A percentile compares a stretch with the other conserved stretches of the same genome.
phyloP scores from a whole-genome alignment of 2,329 filamentous ascomycete species.

The Lasiodiplodia theobromae region DNA sequence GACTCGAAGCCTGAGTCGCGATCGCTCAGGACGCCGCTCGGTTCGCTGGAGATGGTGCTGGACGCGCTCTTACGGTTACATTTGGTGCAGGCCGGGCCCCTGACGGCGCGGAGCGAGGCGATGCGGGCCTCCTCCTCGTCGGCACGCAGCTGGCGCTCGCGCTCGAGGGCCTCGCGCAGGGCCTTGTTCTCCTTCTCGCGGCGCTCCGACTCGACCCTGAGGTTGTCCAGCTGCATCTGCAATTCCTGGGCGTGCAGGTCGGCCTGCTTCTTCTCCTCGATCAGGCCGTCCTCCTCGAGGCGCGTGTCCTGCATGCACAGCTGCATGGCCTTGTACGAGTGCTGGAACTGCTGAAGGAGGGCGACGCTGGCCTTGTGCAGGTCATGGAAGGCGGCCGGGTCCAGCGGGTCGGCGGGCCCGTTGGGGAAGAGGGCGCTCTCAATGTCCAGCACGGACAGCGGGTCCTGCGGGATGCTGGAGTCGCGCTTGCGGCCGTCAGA shows the following conservation, averaged over 20 bases:
- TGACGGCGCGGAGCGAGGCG: constrained; percentile 34
- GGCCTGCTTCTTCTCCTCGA: constrained; percentile 68
- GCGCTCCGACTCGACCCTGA: constrained; percentile 60
- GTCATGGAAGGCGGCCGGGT: constrained; percentile 63
- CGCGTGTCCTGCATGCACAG: constrained; percentile 56
- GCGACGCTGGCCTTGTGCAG: constrained; percentile 64
- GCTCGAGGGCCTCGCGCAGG: constrained; percentile 44
- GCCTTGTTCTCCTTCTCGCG: constrained; percentile 62
- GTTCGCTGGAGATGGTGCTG: constrained; percentile 43
- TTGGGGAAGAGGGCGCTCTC: constrained; percentile 61
- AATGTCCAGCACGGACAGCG: constrained; percentile 63
- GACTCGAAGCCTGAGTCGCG: constrained; percentile 67
- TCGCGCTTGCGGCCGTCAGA: constrained; percentile 36
- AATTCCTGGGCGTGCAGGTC: constrained; percentile 64
- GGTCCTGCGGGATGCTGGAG: constrained; percentile 51
- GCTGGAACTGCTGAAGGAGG: constrained; percentile 62
- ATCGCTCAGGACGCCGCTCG: constrained; percentile 26
- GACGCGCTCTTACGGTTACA: constrained; percentile 30
- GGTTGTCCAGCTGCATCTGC: constrained; percentile 67
- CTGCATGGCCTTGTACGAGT: constrained; percentile 58
- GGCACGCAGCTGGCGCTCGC: constrained; percentile 44
- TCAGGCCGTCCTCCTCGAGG: constrained; percentile 63
- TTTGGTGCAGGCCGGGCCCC: constrained; percentile 39
- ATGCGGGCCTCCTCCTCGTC: constrained; percentile 40
- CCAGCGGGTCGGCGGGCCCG: constrained; percentile 56